A percentile compares a stretch with the other conserved stretches of the same genome.
These are phyloP conservation scores for Tolypocladium ovalisporum DNA, from an alignment of 2,329 filamentous ascomycete genomes.

Conservation along the genomic window DNA sequence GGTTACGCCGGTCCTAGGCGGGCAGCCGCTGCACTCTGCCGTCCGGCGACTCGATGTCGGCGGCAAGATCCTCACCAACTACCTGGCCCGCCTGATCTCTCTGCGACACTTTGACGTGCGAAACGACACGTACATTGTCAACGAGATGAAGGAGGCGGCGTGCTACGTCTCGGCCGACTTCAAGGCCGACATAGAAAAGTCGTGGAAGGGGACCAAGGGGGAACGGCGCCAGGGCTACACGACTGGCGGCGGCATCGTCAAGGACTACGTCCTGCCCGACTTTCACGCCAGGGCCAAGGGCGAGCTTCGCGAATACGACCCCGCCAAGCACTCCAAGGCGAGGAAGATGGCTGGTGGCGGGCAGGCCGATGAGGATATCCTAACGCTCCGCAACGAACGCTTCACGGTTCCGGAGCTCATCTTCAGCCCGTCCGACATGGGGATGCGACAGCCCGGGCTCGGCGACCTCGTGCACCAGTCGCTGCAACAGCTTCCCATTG, in stretches of 20 bases:
- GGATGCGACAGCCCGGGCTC: conserved; percentile 72
- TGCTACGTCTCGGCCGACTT: conserved; percentile 80
- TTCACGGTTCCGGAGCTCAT: conserved; percentile 85
- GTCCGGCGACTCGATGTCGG: conserved; percentile 81
- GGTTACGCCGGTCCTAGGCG: conserved; percentile 74
- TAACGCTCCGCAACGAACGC: conserved; percentile 84
- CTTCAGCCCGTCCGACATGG: conserved; percentile 78
- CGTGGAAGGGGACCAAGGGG: conserved; percentile 67
- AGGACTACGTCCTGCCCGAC: conserved; percentile 90
- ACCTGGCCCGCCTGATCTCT: conserved; percentile 80
- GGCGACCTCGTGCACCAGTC: conserved; percentile 75
- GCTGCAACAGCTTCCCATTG: conserved; percentile 63
- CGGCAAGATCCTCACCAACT: conserved; percentile 87
- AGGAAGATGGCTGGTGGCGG: conserved; percentile 32
- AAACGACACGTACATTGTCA: conserved; percentile 86
- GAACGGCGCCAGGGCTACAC: conserved; percentile 40
- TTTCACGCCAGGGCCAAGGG: conserved; percentile 52
- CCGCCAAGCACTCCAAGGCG: conserved; percentile 44
- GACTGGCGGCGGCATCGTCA: conserved; percentile 52
- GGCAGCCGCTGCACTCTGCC: conserved; percentile 68
- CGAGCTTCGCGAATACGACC: conserved; percentile 67
- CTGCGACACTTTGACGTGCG: conserved; percentile 91
- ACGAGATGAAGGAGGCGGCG: conserved; percentile 86
- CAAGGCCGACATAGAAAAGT: conserved; percentile 62
- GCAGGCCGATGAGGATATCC: conserved; percentile 55